phyloP scores from a whole-genome alignment of 805 yeast genomes.

The Sugiyamaella americana region DNA sequence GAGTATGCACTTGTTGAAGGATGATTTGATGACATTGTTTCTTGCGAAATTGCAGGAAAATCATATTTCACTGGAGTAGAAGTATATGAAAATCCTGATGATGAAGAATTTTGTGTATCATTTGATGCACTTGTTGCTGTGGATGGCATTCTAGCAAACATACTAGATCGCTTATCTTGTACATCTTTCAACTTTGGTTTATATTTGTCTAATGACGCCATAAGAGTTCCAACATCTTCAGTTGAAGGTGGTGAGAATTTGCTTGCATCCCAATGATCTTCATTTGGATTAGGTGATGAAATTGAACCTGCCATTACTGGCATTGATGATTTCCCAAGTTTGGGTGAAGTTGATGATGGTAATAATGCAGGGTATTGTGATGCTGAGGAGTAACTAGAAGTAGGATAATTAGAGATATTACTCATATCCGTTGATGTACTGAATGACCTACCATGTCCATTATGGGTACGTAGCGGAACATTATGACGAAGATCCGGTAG shows the following conservation, averaged over 20 bases:
- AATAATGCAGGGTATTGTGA: background rate
- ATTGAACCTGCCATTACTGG: background rate
- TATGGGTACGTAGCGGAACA: background rate
- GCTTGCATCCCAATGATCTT: background rate
- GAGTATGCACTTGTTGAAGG: background rate
- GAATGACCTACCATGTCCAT: background rate
- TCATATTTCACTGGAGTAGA: background rate
- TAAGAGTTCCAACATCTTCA: constrained; percentile 11
- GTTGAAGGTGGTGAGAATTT: background rate
- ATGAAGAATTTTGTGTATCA: background rate
- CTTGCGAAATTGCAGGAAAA: background rate
- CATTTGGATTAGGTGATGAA: background rate
- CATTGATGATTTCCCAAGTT: background rate
- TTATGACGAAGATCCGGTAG: background rate
- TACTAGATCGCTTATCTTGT: constrained; percentile 5
- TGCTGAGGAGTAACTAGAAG: background rate
- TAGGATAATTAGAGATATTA: background rate
- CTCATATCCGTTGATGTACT: background rate
- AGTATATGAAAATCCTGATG: constrained; percentile 2
- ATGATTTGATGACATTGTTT: too few species aligned
- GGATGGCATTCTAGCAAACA: background rate
- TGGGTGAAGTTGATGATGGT: background rate
- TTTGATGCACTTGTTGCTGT: background rate
- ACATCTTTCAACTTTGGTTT: constrained; percentile 7
- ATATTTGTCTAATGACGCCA: constrained; percentile 11